phyloP scores from a whole-genome alignment of 306 rosid genomes.

The Vigna reflexopilosa region DNA sequence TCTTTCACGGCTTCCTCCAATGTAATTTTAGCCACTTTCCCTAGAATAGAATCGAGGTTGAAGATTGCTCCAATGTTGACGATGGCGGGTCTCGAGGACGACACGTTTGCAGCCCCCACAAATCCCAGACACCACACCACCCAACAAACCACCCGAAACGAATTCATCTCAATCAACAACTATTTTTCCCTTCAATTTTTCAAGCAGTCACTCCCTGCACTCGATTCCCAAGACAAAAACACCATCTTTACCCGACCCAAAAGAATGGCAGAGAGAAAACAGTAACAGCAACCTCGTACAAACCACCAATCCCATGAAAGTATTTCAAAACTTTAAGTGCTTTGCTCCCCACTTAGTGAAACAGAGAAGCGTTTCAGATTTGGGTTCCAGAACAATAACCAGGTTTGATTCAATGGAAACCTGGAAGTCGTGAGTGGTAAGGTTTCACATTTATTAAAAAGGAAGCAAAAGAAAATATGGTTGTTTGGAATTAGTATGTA shows the following conservation, averaged over 20 bases:
- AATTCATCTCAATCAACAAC: slow-evolving; percentile 50
- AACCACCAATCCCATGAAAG: neutral
- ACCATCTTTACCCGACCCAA: neutral
- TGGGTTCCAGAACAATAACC: no score
- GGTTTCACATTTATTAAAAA: neutral
- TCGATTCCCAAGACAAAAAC: neutral
- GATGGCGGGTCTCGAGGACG: slow-evolving; percentile 57
- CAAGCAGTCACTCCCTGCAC: neutral
- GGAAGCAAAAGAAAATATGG: neutral
- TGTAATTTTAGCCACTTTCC: slow-evolving; percentile 83
- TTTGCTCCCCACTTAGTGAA: no score
- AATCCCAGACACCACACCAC: slow-evolving; percentile 29
- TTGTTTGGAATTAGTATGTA: neutral
- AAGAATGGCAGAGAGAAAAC: no score
- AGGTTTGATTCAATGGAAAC: no score
- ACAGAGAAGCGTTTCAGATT: no score
- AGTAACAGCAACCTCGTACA: neutral
- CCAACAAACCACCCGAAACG: slow-evolving; percentile 43
- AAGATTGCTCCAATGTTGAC: slow-evolving; percentile 85
- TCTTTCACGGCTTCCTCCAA: slow-evolving; percentile 82
- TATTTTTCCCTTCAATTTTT: neutral
- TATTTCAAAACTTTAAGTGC: neutral
- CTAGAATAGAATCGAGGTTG: slow-evolving; percentile 72
- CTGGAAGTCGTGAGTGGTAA: neutral
- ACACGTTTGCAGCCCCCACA: slow-evolving; percentile 43